Evolutionary conservation across 106 monocot species (phyloP), one percentile per base, ranked within the genome.

Genomic region (Dendrobium huoshanense): DNA sequence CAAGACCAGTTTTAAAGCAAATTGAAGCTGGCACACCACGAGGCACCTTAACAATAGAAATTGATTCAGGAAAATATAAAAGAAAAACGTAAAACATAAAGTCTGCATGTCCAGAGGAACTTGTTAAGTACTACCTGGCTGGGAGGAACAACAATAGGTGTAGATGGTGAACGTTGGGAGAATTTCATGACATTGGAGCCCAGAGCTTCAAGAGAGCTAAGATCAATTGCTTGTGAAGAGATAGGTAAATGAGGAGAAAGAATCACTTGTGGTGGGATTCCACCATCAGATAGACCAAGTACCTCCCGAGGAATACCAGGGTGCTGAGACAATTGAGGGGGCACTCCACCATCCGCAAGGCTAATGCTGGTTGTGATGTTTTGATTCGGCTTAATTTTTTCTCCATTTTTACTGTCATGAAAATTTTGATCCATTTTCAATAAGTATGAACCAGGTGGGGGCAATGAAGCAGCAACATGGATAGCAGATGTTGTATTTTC

Each of bases 1-100:
- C 91, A 75, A 99, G 89, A 25, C 86, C 93, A 45, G 86, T 95
- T 78, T 99, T 99, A 83, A 89, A 99, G 81, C 98, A 99, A 58
- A 89, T 80, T 59, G 95, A 70, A 79, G 98, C 98, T 67, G 92
- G 72, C 77, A 91, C 95, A 82, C 98, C 98, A 67, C 98, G 91
- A 4, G 98, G 95, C 54, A 99, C 95, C 97, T 42, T 67, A 61
- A 76, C 33, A 72, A 51, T 17, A 37, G 64, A 1, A 58, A 37
- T 37, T 37, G 37, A 67, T 41, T 24, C 58, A 67, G 10, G 55
- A 41, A 72, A 47, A 82, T 19, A 74, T 44, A 44, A 74, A 44
- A 20, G 44, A 29, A 1, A 20, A 16, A 43, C 7, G 43, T 8
- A 37, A 44, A 44, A 74, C 2, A 74, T 74, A 20, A 74, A 19